Conservation (phyloP, 208 protist species). For the Lotmaria passim region DNA sequence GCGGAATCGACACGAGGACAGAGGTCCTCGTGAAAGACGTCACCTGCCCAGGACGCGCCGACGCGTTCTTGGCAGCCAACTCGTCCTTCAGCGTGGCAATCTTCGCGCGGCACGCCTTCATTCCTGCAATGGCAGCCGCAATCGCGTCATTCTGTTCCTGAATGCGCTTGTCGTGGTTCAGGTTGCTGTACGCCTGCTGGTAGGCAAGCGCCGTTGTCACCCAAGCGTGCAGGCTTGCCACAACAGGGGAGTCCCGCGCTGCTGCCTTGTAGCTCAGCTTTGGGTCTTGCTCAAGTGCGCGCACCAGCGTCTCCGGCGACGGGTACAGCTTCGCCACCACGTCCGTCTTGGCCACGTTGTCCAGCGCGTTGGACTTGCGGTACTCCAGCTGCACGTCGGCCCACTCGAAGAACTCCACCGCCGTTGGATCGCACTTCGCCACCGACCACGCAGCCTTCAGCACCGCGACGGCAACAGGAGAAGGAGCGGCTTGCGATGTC, state of each 20-base stretch:
- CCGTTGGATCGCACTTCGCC: conserved; percentile 56
- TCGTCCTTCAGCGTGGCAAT: conserved; percentile 70
- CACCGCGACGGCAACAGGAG: conserved; percentile 61
- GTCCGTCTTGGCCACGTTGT: conserved; percentile 50
- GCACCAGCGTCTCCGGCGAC: conserved; percentile 35
- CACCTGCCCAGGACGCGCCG: conserved; percentile 38
- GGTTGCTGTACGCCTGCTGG: conserved; percentile 63
- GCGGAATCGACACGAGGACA: conserved; percentile 48
- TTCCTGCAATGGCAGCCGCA: conserved; percentile 51
- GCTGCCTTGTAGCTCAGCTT: conserved; percentile 49
- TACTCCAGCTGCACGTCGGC: conserved; percentile 68
- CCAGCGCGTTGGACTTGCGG: conserved; percentile 40
- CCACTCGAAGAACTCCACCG: conserved; percentile 68
- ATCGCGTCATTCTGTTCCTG: conserved; percentile 72
- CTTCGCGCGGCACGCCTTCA: conserved; percentile 70
- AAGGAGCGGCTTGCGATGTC: conserved; percentile 53
- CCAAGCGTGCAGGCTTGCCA: conserved; percentile 62
- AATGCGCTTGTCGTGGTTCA: conserved; percentile 59
- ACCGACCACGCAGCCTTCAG: conserved; percentile 62
- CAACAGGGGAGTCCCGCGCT: conserved; percentile 44
- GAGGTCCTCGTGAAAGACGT: conserved; percentile 69
- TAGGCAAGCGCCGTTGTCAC: conserved; percentile 63
- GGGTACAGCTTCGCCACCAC: conserved; percentile 54
- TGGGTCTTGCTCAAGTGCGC: conserved; percentile 34
- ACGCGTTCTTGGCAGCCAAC: conserved; percentile 38